A percentile compares a stretch with the other conserved stretches of the same genome.
Evolutionary conservation across 306 rosid species (phyloP).

Genomic region (Prunus persica): DNA sequence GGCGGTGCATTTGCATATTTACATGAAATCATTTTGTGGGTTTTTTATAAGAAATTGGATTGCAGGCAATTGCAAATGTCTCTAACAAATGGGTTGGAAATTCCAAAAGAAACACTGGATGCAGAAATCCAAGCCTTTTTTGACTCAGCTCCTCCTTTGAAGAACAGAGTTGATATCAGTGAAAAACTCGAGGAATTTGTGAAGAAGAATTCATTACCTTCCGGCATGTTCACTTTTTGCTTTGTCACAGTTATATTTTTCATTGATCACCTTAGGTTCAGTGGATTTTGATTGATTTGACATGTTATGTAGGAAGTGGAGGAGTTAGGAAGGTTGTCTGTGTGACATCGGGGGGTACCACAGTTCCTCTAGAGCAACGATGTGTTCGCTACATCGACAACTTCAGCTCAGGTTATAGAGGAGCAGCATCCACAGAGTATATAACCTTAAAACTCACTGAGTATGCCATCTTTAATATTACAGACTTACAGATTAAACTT

Average conservation of each 20-base stretch:
- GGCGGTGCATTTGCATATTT: background rate
- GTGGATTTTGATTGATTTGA: conserved; percentile 17
- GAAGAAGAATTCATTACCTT: conserved; percentile 34
- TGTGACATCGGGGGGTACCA: conserved; percentile 96
- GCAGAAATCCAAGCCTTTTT: conserved; percentile 62
- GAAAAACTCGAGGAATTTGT: conserved; percentile 55
- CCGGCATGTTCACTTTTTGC: conserved; percentile 38
- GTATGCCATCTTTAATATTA: background rate
- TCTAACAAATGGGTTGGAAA: conserved; percentile 30
- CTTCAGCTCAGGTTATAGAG: conserved; percentile 97
- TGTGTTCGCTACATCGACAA: conserved; percentile 92
- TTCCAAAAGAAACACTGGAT: conserved; percentile 34
- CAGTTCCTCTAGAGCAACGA: conserved; percentile 87
- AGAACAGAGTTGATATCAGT: conserved; percentile 33
- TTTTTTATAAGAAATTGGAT: conserved; percentile 4
- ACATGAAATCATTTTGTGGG: conserved; percentile 9
- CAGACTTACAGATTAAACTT: background rate
- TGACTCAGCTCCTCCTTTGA: conserved; percentile 81
- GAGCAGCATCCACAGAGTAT: conserved; percentile 96
- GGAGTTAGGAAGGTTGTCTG: conserved; percentile 62
- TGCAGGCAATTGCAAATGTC: conserved; percentile 53
- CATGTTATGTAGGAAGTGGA: conserved; percentile 34
- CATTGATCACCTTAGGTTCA: background rate
- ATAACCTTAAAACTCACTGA: conserved; percentile 21
- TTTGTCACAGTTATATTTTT: conserved; percentile 2